A percentile compares a stretch with the other conserved stretches of the same genome.
Conservation (phyloP, 2,329 filamentous ascomycete species). For the Rutstroemia sydowiana region DNA sequence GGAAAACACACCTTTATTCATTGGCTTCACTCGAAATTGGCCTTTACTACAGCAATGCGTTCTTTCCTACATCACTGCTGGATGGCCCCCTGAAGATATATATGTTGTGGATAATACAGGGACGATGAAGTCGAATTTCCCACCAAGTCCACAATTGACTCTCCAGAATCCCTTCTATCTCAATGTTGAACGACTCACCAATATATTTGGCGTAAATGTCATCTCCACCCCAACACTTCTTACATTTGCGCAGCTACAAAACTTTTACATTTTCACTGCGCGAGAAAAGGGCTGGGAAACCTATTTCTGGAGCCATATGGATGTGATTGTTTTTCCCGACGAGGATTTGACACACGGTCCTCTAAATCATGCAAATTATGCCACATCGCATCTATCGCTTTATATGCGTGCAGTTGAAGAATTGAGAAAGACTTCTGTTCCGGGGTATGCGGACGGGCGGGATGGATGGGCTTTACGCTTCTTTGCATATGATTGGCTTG, state of each 20-base stretch:
- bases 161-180: constrained; percentile 51
- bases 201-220: constrained; percentile 44
- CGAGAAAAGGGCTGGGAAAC: constrained; percentile 38
- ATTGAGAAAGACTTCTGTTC: constrained; percentile 39
- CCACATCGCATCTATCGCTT: constrained; percentile 32
- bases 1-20: constrained; percentile 44
- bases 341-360: constrained; percentile 29
- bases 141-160: constrained; percentile 36
- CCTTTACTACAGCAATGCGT: constrained; percentile 48
- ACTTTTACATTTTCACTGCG: constrained; percentile 43
- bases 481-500: constrained; percentile 49
- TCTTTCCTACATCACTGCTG: constrained; percentile 49
- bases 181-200: constrained; percentile 41
- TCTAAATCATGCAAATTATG: constrained; percentile 10
- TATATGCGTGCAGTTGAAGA: constrained; percentile 50
- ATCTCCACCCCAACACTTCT: constrained; percentile 44
- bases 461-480: constrained; percentile 4
- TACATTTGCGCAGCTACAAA: constrained; percentile 49
- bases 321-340: constrained; percentile 40
- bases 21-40: constrained; percentile 51
- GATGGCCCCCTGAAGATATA: constrained; percentile 50
- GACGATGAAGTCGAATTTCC: constrained; percentile 45
- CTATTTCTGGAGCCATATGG: constrained; percentile 52
- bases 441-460: not conserved
- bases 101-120: constrained; percentile 54